These are phyloP conservation scores for Arctostaphylos glauca DNA, from an alignment of 148 eudicot genomes.

Conservation along the genomic window DNA sequence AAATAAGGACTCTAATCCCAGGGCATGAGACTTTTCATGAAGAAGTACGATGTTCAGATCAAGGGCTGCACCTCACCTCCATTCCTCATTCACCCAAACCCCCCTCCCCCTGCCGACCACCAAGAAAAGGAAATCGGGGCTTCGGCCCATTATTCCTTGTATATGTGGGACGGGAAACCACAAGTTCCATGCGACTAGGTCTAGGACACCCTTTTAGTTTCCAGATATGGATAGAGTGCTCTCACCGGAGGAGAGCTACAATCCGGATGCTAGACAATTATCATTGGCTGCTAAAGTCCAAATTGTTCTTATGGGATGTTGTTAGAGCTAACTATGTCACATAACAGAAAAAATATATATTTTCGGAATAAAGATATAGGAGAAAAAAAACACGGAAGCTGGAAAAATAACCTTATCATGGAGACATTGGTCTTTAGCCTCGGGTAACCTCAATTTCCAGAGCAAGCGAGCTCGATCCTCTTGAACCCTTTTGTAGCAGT, in stretches of 20 bases:
- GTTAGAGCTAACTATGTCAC: too few species aligned
- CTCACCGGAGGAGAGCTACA: too few species aligned
- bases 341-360: too few species aligned
- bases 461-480: slow-evolving; percentile 66
- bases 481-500: slow-evolving; percentile 69
- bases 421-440: slow-evolving; percentile 25
- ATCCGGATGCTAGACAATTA: too few species aligned
- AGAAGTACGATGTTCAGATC: background rate
- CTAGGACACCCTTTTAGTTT: background rate
- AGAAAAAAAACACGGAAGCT: background rate
- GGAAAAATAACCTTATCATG: slow-evolving; percentile 44
- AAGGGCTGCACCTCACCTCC: background rate
- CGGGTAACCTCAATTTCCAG: slow-evolving; percentile 63
- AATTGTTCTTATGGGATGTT: too few species aligned
- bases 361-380: too few species aligned
- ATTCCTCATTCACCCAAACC: too few species aligned
- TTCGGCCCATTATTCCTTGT: background rate
- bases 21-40: background rate
- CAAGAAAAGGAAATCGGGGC: background rate
- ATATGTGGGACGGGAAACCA: background rate
- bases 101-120: too few species aligned
- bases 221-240: too few species aligned
- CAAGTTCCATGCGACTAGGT: background rate
- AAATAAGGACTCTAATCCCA: background rate
- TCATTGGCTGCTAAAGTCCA: too few species aligned